Percentiles rank a stretch among this genome's conserved stretches.
Conservation (phyloP, 2,329 filamentous ascomycete genomes). For the Tricladium varicosporioides region DNA sequence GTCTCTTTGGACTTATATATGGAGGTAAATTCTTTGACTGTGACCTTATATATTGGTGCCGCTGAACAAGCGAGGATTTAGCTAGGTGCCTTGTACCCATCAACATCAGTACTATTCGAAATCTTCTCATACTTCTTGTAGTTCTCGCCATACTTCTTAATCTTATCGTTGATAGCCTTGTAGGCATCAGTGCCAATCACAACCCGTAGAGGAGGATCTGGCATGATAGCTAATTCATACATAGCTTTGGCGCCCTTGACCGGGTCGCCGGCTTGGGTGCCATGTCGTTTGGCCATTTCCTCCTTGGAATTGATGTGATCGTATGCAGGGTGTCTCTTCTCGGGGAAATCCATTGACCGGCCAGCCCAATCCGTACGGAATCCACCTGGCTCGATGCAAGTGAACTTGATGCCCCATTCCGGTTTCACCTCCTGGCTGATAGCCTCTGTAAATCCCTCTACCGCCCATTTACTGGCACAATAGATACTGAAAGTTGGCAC, state of each 20-base stretch:
- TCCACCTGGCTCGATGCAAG: conserved; percentile 41
- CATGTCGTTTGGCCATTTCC: conserved; percentile 37
- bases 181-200: conserved; percentile 54
- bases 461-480: conserved; percentile 42
- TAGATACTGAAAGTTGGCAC: conserved; percentile 37
- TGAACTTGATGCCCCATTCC: conserved; percentile 41
- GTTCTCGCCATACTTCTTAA: conserved; percentile 47
- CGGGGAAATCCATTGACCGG: conserved; percentile 39
- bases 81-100: conserved; percentile 11
- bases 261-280: conserved; percentile 40
- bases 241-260: conserved; percentile 48
- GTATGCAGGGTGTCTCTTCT: conserved; percentile 42
- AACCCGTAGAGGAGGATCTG: conserved; percentile 50
- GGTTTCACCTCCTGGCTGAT: conserved; percentile 37
- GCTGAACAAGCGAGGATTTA: no score
- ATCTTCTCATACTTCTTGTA: conserved; percentile 29
- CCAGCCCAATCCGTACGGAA: conserved; percentile 40
- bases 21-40: no score
- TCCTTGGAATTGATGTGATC: conserved; percentile 46
- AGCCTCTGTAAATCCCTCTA: conserved; percentile 39
- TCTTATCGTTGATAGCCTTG: conserved; percentile 45
- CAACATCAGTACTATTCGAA: conserved; percentile 25
- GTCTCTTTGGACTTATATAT: no score
- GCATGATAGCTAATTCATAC: conserved; percentile 52
- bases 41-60: no score